phyloP scores from a whole-genome alignment of 1,139 yeast genomes.

The Lodderomyces jiufengensis region DNA sequence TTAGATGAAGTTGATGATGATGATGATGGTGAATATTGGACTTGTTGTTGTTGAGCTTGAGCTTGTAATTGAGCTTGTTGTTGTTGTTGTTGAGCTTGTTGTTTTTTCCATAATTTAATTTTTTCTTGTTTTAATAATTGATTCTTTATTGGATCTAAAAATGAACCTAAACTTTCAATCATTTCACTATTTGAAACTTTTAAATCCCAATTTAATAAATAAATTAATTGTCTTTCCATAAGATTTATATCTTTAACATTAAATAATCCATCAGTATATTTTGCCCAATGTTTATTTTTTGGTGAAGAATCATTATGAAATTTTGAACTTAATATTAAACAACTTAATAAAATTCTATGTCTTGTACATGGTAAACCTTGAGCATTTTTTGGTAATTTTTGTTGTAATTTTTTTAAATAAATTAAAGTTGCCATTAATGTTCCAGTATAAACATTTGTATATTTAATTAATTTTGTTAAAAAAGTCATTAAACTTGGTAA shows the following conservation, averaged over 20 bases:
- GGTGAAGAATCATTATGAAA: conserved; percentile 77
- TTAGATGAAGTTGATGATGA: conserved; percentile 2
- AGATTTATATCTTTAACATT: conserved; percentile 64
- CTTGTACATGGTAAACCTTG: conserved; percentile 76
- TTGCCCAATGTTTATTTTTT: conserved; percentile 74
- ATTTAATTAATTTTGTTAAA: conserved; percentile 63
- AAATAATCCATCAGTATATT: conserved; percentile 71
- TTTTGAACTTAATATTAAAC: conserved; percentile 68
- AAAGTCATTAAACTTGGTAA: conserved; percentile 74
- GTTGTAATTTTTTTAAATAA: conserved; percentile 57
- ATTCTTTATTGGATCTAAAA: conserved; percentile 60
- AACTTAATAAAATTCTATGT: conserved; percentile 71
- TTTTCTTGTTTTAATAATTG: conserved; percentile 46
- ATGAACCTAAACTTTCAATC: conserved; percentile 41
- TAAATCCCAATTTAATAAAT: conserved; percentile 68
- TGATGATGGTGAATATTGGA: not conserved
- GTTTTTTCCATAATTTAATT: conserved; percentile 21
- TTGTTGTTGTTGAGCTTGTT: conserved; percentile 1
- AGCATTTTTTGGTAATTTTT: conserved; percentile 63
- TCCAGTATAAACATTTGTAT: conserved; percentile 74
- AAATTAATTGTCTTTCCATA: conserved; percentile 75
- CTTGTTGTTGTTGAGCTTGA: not conserved
- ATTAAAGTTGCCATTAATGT: conserved; percentile 71
- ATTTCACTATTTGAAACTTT: conserved; percentile 54
- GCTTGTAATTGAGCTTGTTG: conserved; percentile 1